Conservation (phyloP, 345 rosid genomes). For the Raphanus sativus region DNA sequence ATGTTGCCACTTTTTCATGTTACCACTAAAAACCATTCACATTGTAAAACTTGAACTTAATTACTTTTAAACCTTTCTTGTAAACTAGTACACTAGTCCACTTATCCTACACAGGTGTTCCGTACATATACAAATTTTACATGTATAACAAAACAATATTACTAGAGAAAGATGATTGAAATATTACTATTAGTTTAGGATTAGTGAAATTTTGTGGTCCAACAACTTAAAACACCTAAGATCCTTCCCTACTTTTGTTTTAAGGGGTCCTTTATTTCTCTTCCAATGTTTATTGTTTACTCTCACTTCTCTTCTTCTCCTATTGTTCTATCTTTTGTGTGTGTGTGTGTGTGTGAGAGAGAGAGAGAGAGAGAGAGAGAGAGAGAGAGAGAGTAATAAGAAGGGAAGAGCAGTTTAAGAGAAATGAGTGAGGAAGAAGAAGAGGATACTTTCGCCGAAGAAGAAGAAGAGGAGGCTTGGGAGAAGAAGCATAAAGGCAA, state of each 20-base stretch:
- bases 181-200: too few species aligned
- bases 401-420: slow-evolving; percentile 62
- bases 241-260: slow-evolving; percentile 34
- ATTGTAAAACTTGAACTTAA: background rate
- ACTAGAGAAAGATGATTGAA: too few species aligned
- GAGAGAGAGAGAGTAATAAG: slow-evolving; percentile 26
- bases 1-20: background rate
- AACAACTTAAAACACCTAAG: slow-evolving; percentile 26
- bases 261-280: slow-evolving; percentile 30
- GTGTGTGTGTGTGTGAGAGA: background rate
- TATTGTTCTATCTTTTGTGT: slow-evolving; percentile 29
- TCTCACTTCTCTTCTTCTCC: slow-evolving; percentile 19
- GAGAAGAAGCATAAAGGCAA: slow-evolving; percentile 55
- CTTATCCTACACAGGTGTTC: too few species aligned
- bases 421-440: slow-evolving; percentile 58
- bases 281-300: slow-evolving; percentile 8
- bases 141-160: background rate
- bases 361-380: slow-evolving; percentile 20
- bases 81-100: too few species aligned
- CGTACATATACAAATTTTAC: too few species aligned
- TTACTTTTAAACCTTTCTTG: too few species aligned
- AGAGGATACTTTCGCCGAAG: background rate
- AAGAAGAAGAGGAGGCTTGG: slow-evolving; percentile 43
- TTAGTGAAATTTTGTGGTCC: slow-evolving; percentile 37
- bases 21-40: background rate